Percentiles rank a stretch among this genome's conserved stretches.
These are phyloP conservation scores for Typha latifolia DNA, from an alignment of 176 grass and related monocot species.

Conservation along the genomic window DNA sequence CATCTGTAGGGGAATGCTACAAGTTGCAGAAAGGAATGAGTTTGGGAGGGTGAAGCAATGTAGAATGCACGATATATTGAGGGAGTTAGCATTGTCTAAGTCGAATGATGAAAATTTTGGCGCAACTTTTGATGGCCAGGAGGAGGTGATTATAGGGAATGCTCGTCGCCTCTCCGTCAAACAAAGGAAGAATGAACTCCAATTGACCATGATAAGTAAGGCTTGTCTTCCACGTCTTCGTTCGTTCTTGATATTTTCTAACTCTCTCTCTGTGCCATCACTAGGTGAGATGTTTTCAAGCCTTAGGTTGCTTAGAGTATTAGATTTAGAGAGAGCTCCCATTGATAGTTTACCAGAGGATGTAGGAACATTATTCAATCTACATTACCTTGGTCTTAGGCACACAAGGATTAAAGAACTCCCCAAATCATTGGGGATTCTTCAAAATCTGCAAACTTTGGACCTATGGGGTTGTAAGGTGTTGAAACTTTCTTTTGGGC, in stretches of 20 bases:
- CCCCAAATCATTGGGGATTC: slow-evolving; percentile 17
- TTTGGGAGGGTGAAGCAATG: slow-evolving; percentile 15
- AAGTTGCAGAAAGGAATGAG: slow-evolving; percentile 16
- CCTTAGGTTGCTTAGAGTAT: slow-evolving; percentile 25
- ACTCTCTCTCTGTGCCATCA: not conserved
- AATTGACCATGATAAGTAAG: not conserved
- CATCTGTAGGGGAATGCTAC: slow-evolving; percentile 19
- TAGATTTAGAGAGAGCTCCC: slow-evolving; percentile 10
- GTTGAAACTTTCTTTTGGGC: slow-evolving; percentile 23
- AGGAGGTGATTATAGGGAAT: not conserved
- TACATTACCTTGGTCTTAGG: slow-evolving; percentile 27
- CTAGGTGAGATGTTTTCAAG: not conserved
- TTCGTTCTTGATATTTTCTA: slow-evolving; percentile 6
- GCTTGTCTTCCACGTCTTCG: slow-evolving; percentile 16
- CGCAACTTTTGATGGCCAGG: no score
- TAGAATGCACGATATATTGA: slow-evolving; percentile 26
- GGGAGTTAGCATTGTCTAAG: slow-evolving; percentile 14
- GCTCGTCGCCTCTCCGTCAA: not conserved
- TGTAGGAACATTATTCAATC: slow-evolving; percentile 18
- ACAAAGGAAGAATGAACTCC: not conserved
- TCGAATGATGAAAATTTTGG: not conserved
- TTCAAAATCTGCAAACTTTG: slow-evolving; percentile 39
- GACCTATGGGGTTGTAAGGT: slow-evolving; percentile 29
- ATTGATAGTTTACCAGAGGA: slow-evolving; percentile 14
- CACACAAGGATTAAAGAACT: slow-evolving; percentile 26